Evolutionary conservation across 73 alveolate species (phyloP).

Genomic region (Breviolum minutum): DNA sequence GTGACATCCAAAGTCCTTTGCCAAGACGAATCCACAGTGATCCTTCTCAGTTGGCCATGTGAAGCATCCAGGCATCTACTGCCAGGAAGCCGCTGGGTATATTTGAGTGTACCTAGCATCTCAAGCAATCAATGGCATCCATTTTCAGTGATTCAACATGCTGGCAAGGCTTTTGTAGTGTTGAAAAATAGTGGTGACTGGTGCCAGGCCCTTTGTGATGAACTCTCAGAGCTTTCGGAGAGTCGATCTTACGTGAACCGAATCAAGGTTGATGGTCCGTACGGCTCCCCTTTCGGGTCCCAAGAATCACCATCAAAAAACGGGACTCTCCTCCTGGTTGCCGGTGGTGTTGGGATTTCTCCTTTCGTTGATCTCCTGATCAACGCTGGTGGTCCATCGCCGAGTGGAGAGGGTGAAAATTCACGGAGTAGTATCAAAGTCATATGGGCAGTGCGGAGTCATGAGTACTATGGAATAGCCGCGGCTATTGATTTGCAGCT

Average conservation of each 20-base stretch:
- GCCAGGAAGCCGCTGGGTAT: conserved; percentile 91
- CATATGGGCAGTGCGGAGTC: conserved; percentile 80
- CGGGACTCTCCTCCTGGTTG: conserved; percentile 1
- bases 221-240: neutral
- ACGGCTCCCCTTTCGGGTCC: conserved; percentile 6
- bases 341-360: conserved; percentile 81
- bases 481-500: conserved; percentile 17
- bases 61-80: neutral
- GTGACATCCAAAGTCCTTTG: conserved; percentile 39
- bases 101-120: neutral
- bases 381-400: too few relatives aligned
- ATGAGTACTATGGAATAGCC: conserved; percentile 15
- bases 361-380: conserved; percentile 72
- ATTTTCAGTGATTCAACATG: conserved; percentile 16
- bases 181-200: conserved; percentile 56
- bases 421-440: too few relatives aligned
- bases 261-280: conserved; percentile 32
- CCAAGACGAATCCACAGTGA: neutral
- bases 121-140: conserved; percentile 74
- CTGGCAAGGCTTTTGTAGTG: conserved; percentile 3
- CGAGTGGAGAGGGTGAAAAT: too few relatives aligned
- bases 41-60: conserved; percentile 22
- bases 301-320: neutral
- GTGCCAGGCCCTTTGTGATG: conserved; percentile 28
- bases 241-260: neutral